Base-by-base conservation (phyloP, 1,139 yeast species). In the Hyphopichia khmerensis region DNA sequence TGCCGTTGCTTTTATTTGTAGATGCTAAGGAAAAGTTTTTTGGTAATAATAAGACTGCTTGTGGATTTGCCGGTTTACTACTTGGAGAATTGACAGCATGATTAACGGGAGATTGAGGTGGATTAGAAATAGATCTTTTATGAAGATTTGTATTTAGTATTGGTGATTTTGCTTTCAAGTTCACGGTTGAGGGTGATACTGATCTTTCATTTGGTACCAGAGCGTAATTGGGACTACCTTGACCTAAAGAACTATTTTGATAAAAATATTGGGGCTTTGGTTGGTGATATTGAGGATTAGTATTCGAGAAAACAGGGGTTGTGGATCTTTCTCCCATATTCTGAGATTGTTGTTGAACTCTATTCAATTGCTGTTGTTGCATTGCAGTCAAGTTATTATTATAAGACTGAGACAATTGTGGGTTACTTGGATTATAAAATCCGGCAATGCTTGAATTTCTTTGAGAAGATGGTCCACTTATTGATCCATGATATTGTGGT, bases 11-110 rank as follows among this genome's bases (percentile, higher is more conserved):
- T 4, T 48, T 42, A 2, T 56, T 58, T 2, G 57, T 52, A 8
- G 36, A 33, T 1, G 67, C 59, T 15, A 69, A 54, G 3, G 77
- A 66, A 46, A 72, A 74, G 49, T 74, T 74, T 52, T 69, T 74
- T 1, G 79, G 79, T 33, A 74, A 56, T 32, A 74, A 58, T 40
- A 74, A 60, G 8, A 74, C 72, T 8, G 78, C 77, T 44, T 65
- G 71, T 11, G 62, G 51, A 40, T 52, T 54, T 15, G 41, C 15
- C 4, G 21, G 18, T 11, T 30, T 33, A 11, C 23, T 14, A 23
- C 32, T 36, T 6, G 31, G n/a, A 13, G 26, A 16, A 33, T 36
- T 15, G 11, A 26, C 29, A 4, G 29, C 29, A 23, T 27, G 34
- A 27, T 37, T 39, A 16, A 47, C 45, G 3, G 69, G 67, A 1